These are phyloP conservation scores for Fusarium oxysporum DNA, from an alignment of 2,329 filamentous ascomycete genomes.

Conservation along the genomic window DNA sequence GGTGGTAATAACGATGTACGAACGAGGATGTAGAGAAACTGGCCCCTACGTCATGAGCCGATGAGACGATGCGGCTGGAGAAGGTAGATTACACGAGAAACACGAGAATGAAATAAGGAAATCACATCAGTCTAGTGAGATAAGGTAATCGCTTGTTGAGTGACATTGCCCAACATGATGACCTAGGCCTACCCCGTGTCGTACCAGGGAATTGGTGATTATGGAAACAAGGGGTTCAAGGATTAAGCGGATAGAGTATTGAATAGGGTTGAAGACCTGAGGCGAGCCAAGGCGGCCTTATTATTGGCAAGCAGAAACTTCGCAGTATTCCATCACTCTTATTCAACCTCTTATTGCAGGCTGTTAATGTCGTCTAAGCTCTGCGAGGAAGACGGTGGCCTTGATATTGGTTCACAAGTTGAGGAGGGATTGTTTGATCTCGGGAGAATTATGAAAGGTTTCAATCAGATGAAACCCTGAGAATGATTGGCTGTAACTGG, in stretches of 20 bases:
- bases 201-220: not conserved
- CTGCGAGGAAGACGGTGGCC: not conserved
- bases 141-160: not conserved
- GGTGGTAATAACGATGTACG: conserved; percentile 34
- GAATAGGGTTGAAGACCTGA: not conserved
- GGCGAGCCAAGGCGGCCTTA: not conserved
- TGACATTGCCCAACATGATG: not conserved
- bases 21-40: conserved; percentile 21
- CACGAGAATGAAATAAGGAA: conserved; percentile 38
- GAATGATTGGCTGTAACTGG: not conserved
- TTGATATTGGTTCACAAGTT: not conserved
- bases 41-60: conserved; percentile 12
- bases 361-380: not conserved
- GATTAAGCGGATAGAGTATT: not conserved
- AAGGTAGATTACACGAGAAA: conserved; percentile 30
- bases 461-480: not conserved
- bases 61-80: not conserved
- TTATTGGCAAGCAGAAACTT: not conserved
- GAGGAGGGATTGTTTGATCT: not conserved
- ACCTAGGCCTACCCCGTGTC: no score
- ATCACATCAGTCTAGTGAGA: conserved; percentile 1
- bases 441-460: not conserved
- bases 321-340: not conserved
- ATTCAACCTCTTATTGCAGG: not conserved
- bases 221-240: no score